A percentile compares a stretch with the other conserved stretches of the same genome.
phyloP scores from a whole-genome alignment of 176 grass and related monocot species.

The Bonia amplexicaulis region DNA sequence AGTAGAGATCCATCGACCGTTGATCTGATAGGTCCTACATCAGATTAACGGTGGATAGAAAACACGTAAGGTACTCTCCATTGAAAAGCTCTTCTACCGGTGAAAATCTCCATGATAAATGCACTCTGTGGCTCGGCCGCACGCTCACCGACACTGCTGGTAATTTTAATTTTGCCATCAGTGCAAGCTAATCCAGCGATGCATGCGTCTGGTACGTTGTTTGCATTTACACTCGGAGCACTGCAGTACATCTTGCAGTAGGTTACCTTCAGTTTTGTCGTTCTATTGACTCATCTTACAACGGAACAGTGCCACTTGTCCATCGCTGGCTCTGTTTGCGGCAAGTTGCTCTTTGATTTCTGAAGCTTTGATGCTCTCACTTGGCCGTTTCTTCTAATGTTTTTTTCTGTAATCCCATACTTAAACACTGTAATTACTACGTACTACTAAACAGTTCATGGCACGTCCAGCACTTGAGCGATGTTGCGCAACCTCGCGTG shows the following conservation, averaged over 20 bases:
- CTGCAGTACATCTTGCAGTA: not conserved
- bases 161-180: not conserved
- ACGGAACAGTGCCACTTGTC: slow-evolving; percentile 4
- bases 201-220: not conserved
- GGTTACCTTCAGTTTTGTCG: not conserved
- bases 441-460: not conserved
- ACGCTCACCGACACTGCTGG: slow-evolving; percentile 21
- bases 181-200: not conserved
- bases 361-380: not conserved
- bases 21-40: no score
- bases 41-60: no score
- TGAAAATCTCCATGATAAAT: slow-evolving; percentile 12
- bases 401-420: not conserved
- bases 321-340: not conserved
- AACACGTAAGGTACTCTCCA: no score
- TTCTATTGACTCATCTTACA: not conserved
- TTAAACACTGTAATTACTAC: not conserved
- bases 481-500: not conserved
- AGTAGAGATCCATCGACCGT: no score
- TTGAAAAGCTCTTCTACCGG: no score
- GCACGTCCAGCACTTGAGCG: not conserved
- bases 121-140: not conserved
- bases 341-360: not conserved
- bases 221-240: slow-evolving; percentile 9
- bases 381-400: not conserved